Conservation (phyloP, 371 early-diverging fungal genomes). For the Lichtheimia ornata region DNA sequence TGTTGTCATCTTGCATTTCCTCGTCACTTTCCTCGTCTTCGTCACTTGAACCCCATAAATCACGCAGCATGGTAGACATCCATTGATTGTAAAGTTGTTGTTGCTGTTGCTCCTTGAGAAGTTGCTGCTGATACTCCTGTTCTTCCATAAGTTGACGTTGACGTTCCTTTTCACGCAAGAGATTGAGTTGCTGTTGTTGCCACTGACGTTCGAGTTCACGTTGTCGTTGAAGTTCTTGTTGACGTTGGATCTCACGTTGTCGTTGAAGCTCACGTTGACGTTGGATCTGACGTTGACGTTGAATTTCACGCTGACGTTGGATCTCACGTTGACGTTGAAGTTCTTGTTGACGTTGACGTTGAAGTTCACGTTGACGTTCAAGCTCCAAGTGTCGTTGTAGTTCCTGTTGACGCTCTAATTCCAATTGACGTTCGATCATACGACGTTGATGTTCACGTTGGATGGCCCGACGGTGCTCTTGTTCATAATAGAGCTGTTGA, state of each 20-base stretch:
- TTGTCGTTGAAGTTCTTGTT: constrained; percentile 1
- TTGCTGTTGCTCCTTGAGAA: not conserved
- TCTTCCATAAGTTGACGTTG: constrained; percentile 2
- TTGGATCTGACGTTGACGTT: constrained; percentile 1
- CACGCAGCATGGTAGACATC: constrained; percentile 1
- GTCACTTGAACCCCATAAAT: not conserved
- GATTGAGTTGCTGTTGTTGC: constrained; percentile 7
- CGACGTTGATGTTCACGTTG: not conserved
- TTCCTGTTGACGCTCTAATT: not conserved
- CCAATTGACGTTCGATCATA: not conserved
- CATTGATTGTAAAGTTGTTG: not conserved
- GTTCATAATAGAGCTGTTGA: not conserved
- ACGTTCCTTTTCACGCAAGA: not conserved
- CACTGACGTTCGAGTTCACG: constrained; percentile 3
- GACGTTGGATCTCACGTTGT: not conserved
- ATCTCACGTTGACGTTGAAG: not conserved
- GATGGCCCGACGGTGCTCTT: not conserved
- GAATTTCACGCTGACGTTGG: constrained; percentile 1
- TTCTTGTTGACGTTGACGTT: not conserved
- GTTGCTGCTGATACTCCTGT: not conserved
- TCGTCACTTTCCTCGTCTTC: constrained; percentile 1
- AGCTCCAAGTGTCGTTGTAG: not conserved
- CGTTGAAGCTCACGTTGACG: constrained; percentile 5
- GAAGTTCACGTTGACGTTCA: not conserved
- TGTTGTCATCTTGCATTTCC: no score